phyloP scores from a whole-genome alignment of 139 green algal genomes.

The Chara braunii region DNA sequence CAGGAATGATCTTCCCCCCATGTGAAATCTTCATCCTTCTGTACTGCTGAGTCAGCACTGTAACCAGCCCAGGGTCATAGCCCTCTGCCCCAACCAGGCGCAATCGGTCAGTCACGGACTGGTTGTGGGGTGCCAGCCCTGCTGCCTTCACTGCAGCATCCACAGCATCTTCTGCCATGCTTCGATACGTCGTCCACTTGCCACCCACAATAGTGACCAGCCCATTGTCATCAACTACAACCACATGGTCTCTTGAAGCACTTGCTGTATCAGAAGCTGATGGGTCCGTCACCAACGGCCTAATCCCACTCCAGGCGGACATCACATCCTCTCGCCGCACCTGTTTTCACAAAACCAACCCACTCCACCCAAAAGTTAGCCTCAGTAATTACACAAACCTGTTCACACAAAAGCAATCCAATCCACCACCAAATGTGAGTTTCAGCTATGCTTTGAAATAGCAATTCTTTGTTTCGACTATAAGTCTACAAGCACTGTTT shows the following conservation, averaged over 20 bases:
- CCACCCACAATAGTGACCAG: constrained; percentile 83
- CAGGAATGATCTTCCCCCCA: neutral
- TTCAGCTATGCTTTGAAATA: too few species aligned
- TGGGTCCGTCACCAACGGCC: constrained; percentile 77
- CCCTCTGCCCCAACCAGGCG: constrained; percentile 59
- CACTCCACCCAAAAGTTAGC: too few species aligned
- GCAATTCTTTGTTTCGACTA: too few species aligned
- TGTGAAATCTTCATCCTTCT: constrained; percentile 48
- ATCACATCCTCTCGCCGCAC: constrained; percentile 72
- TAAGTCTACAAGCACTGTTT: too few species aligned
- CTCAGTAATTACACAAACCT: too few species aligned
- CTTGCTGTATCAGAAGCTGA: constrained; percentile 46
- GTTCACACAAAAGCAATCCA: too few species aligned
- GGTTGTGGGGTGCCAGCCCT: neutral
- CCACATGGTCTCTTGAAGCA: constrained; percentile 50
- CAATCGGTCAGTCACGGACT: constrained; percentile 27
- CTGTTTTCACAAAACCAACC: constrained; percentile 12
- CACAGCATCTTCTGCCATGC: constrained; percentile 44
- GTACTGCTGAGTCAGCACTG: constrained; percentile 61
- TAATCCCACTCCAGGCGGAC: constrained; percentile 85
- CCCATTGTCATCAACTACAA: constrained; percentile 69
- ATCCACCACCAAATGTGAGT: too few species aligned
- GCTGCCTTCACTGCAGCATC: constrained; percentile 43
- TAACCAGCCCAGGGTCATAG: constrained; percentile 64
- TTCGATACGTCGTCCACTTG: constrained; percentile 97